Evolutionary conservation across 805 yeast genomes (phyloP).

Genomic region (Nakazawaea ambrosiae): DNA sequence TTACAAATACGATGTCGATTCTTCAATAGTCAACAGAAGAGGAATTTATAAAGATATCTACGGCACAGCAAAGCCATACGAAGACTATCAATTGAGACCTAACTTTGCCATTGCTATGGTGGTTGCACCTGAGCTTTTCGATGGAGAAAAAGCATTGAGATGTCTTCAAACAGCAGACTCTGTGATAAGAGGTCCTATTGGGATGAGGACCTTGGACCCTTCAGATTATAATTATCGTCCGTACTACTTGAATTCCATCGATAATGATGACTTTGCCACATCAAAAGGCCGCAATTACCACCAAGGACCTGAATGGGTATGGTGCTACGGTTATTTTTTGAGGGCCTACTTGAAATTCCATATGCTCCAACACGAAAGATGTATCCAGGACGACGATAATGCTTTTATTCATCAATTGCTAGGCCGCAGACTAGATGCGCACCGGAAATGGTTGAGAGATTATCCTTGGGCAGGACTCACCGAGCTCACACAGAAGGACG

Average conservation of each 20-base stretch:
- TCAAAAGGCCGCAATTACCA: slow-evolving; percentile 95
- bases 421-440: slow-evolving; percentile 54
- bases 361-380: slow-evolving; percentile 27
- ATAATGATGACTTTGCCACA: slow-evolving; percentile 81
- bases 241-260: slow-evolving; percentile 73
- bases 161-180: slow-evolving; percentile 70
- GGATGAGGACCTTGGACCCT: slow-evolving; percentile 90
- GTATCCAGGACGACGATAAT: slow-evolving; percentile 24
- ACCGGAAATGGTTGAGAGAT: slow-evolving; percentile 61
- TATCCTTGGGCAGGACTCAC: slow-evolving; percentile 93
- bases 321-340: slow-evolving; percentile 83
- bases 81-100: slow-evolving; percentile 90
- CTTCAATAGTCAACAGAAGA: slow-evolving; percentile 69
- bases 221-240: slow-evolving; percentile 90
- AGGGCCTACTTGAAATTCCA: slow-evolving; percentile 66
- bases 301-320: slow-evolving; percentile 99
- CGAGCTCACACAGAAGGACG: slow-evolving; percentile 86
- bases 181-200: slow-evolving; percentile 78
- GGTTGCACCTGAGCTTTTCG: slow-evolving; percentile 92
- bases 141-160: slow-evolving; percentile 46
- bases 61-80: slow-evolving; percentile 77
- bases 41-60: slow-evolving; percentile 91
- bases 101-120: slow-evolving; percentile 88
- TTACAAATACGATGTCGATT: slow-evolving; percentile 49
- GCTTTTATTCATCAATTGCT: slow-evolving; percentile 50